Evolutionary conservation across 2,329 filamentous ascomycete genomes (phyloP).

Genomic region (Conoideocrella luteorostrata): DNA sequence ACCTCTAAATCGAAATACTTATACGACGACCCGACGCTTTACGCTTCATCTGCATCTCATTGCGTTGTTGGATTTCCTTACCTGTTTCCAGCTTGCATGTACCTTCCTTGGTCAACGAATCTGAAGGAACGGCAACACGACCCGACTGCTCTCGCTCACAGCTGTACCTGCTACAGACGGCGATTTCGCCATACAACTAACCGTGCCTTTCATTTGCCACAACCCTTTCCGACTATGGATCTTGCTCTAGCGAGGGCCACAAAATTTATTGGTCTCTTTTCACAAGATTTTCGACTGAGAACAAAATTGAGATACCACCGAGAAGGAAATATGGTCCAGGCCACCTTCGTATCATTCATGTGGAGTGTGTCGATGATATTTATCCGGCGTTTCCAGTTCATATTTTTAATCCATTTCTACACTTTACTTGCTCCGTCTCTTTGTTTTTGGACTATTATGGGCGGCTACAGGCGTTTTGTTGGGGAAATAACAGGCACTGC

Average conservation of each 20-base stretch:
- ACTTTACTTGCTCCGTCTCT: neutral
- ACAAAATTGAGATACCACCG: too few relatives aligned
- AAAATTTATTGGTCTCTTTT: neutral
- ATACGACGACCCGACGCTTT: neutral
- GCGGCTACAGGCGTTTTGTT: constrained; percentile 1
- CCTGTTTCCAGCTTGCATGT: neutral
- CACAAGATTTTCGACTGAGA: too few relatives aligned
- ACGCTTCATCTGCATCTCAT: neutral
- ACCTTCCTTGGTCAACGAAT: neutral
- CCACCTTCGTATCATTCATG: too few relatives aligned
- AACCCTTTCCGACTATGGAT: too few relatives aligned
- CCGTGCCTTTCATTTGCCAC: neutral
- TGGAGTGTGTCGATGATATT: too few relatives aligned
- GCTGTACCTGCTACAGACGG: too few relatives aligned
- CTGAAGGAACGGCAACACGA: too few relatives aligned
- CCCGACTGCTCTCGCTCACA: too few relatives aligned
- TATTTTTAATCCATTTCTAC: neutral
- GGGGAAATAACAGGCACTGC: neutral
- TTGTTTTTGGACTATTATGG: neutral
- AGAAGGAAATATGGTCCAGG: too few relatives aligned
- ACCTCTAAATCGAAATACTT: neutral
- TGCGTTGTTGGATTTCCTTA: neutral
- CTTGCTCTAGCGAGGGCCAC: too few relatives aligned
- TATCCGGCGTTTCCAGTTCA: neutral
- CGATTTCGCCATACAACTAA: too few relatives aligned